Evolutionary conservation across 1,139 yeast species (phyloP), one percentile per base, ranked within the genome.

Genomic region (Blastobotrys arbuscula): DNA sequence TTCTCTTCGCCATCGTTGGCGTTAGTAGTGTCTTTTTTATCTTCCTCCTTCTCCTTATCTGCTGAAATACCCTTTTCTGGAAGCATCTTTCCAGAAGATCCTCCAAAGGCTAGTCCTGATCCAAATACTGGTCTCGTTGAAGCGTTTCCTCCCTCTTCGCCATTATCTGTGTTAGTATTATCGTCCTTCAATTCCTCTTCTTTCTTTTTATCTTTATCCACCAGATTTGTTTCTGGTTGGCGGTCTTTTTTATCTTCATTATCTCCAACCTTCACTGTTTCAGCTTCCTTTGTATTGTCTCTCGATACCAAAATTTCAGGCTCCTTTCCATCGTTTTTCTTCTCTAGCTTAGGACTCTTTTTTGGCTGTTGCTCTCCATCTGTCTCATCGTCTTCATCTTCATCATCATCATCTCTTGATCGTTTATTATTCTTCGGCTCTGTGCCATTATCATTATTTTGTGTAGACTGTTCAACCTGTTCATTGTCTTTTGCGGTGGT

Each of bases 321-420:
- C n/a, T n/a, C n/a, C n/a, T n/a, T n/a, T n/a, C n/a, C n/a, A n/a
- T n/a, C n/a, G n/a, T n/a, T n/a, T n/a, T n/a, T 16, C 41, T 21
- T 21, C 28, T 28, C 38, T 33, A 46, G n/a, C 37, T 39, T 41
- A n/a, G 52, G 45, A 20, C 39, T 39, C 35, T 35, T 39, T 23
- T 31, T 33, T 10, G 23, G 18, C 18, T 28, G 31, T 28, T 12
- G 33, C 21, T 21, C 13, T 35, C 12, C 31, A 19, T 44, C 52
- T 38, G 36, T 36, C 13, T 31, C 43, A 6, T 37, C 38, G 31
- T n/a, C n/a, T n/a, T 47, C 47, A n/a, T 37, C 45, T 15, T 43
- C 46, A 12, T 50, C 52, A 5, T 47, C 50, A 8, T 47, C 53
- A 13, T 47, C 51, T 23, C 50, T 44, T 23, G 39, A 33, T 41